These are phyloP conservation scores for Akanthomyces uredinophilus DNA, from an alignment of 2,329 filamentous ascomycete genomes.

Conservation along the genomic window DNA sequence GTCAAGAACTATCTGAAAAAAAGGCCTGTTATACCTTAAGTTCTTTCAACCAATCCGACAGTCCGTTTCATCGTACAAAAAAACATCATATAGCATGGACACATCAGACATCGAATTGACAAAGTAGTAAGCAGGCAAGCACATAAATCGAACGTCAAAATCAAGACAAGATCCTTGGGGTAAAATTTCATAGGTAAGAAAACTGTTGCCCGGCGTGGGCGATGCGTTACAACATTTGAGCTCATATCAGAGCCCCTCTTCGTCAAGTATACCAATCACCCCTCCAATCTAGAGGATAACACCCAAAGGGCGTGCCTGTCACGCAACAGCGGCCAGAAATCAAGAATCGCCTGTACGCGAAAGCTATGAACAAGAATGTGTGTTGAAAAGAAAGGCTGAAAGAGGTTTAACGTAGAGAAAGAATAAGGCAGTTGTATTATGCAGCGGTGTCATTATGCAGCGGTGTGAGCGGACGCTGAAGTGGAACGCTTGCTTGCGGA, in stretches of 20 bases:
- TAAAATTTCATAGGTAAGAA: not conserved
- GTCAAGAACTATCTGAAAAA: not conserved
- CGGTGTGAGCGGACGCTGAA: not conserved
- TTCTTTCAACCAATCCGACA: not conserved
- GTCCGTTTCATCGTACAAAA: constrained; percentile 7
- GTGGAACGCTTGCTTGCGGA: too few relatives aligned
- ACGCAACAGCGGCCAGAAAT: not conserved
- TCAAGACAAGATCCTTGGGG: not conserved
- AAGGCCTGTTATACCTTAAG: not conserved
- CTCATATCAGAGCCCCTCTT: constrained; percentile 1
- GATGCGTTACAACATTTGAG: constrained; percentile 5
- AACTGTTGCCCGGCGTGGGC: constrained; percentile 1
- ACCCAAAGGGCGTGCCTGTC: constrained; percentile 17
- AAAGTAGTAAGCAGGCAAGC: not conserved
- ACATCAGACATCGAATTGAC: not conserved
- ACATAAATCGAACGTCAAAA: not conserved
- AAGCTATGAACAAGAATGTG: constrained; percentile 11
- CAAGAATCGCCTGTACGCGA: not conserved
- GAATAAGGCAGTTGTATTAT: not conserved
- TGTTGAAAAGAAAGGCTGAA: not conserved
- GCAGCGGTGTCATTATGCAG: not conserved
- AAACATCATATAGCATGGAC: not conserved
- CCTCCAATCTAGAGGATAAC: not conserved
- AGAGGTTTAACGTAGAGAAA: not conserved
- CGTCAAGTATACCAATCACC: constrained; percentile 9